Evolutionary conservation across 2,329 filamentous ascomycete genomes (phyloP), one percentile per base, ranked within the genome.

Genomic region (Sporothrix variecibatus): DNA sequence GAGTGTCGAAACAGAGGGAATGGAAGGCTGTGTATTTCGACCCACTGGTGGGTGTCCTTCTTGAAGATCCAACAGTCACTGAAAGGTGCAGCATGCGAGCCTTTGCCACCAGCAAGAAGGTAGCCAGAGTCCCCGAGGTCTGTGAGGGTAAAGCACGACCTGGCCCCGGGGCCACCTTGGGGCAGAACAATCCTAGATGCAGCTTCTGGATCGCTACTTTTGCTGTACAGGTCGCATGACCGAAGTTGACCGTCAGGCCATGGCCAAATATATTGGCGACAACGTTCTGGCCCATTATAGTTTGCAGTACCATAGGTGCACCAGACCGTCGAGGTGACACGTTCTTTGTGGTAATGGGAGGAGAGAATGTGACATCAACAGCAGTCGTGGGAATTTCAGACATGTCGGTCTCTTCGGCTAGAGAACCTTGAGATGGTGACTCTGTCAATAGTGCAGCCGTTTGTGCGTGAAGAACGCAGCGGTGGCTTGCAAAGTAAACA

Each of bases 401-500:
- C 20, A 1, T 8, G 2, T 2, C n/a, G 3, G 40, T 12, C 9
- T 8, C 23, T n/a, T 9, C 31, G 23, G 38, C 6, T 11, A 3
- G 38, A 20, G 26, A n/a, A 20, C n/a, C 17, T 20, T 5, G 9
- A 34, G 2, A 20, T 2, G 15, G 23, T n/a, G 4, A 20, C 23
- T 38, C 40, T 26, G 6, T 31, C 31, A 1, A 56, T 11, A 3
- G 17, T 17, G 8, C 23, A 1, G 8, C 56, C 38, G 76, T 89
- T 58, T 84, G 86, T 17, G 94, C 93, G 70, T 90, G 85, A 9
- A 97, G 85, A 60, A 98, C 83, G 78, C 95, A 93, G 81, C 97
- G 97, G 82, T 98, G 95, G 46, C 91, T 90, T 1, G 89, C 90
- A 81, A 97, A 97, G 0, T 97, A 85, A 2, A 92, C 91, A 80